phyloP scores from a whole-genome alignment of 148 eudicot species.

The Rhododendron molle region DNA sequence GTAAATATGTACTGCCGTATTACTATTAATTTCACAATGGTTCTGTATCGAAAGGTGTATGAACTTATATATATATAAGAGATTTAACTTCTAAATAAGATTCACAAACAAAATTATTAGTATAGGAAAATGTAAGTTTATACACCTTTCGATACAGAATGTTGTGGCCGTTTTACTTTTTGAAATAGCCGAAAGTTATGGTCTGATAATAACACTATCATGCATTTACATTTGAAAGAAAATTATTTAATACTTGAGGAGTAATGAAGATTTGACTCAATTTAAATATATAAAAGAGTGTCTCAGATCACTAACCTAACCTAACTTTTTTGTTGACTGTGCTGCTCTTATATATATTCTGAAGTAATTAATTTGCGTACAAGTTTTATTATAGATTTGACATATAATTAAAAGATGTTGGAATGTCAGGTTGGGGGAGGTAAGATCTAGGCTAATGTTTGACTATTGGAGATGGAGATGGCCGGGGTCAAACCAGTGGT shows the following conservation, averaged over 20 bases:
- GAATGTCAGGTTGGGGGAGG: constrained; percentile 3
- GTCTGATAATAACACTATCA: too few relatives aligned
- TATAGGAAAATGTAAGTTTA: neutral
- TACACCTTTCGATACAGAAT: too few relatives aligned
- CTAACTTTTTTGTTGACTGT: neutral
- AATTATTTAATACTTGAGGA: neutral
- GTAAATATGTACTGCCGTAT: too few relatives aligned
- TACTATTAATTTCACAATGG: too few relatives aligned
- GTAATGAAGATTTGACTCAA: neutral
- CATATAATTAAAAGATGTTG: neutral
- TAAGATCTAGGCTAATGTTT: neutral
- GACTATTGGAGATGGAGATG: neutral
- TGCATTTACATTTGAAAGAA: too few relatives aligned
- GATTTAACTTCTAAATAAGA: neutral
- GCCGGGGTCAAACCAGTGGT: neutral
- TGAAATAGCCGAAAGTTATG: neutral
- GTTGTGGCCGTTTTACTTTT: neutral
- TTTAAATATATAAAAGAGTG: neutral
- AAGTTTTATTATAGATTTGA: neutral
- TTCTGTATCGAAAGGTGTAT: too few relatives aligned
- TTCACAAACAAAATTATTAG: neutral
- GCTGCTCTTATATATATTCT: neutral
- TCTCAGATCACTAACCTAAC: neutral
- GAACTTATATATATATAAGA: neutral
- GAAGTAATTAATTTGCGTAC: neutral